Conservation (phyloP, 495 filamentous ascomycete genomes). For the Aspergillus olivimuriae region DNA sequence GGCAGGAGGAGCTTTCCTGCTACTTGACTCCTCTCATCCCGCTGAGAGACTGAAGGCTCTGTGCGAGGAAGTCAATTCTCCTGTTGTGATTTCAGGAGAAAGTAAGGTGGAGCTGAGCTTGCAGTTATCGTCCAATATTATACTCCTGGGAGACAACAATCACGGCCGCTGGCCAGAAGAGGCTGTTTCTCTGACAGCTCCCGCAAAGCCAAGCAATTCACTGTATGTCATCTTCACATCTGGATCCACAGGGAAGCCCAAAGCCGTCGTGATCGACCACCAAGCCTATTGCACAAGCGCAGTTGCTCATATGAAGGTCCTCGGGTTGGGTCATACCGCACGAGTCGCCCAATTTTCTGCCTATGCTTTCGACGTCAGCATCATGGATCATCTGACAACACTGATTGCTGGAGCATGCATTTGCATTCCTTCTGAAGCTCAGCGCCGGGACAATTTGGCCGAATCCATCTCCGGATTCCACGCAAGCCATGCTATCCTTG, state of each 20-base stretch:
- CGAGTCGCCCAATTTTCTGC: neutral
- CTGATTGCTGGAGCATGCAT: neutral
- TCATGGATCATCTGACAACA: neutral
- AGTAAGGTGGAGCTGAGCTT: neutral
- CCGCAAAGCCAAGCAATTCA: conserved; percentile 9
- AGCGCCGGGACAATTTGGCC: neutral
- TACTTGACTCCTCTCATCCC: conserved; percentile 36
- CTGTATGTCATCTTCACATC: conserved; percentile 37
- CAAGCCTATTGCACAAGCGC: conserved; percentile 6
- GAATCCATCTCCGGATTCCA: neutral
- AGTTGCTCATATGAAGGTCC: neutral
- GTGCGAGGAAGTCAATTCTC: conserved; percentile 12
- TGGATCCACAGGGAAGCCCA: conserved; percentile 35
- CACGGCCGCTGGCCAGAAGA: no score
- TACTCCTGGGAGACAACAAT: neutral
- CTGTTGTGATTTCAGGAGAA: conserved; percentile 8
- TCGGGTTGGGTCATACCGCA: no score
- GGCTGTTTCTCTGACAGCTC: neutral
- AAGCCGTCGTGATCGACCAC: conserved; percentile 30
- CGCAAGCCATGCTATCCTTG: neutral
- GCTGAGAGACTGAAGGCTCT: conserved; percentile 18
- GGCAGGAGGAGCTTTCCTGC: conserved; percentile 33
- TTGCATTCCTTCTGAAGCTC: neutral
- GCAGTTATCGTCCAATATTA: neutral
- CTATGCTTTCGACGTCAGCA: neutral